phyloP scores from a whole-genome alignment of 805 yeast genomes.

The Metschnikowia proteae region DNA sequence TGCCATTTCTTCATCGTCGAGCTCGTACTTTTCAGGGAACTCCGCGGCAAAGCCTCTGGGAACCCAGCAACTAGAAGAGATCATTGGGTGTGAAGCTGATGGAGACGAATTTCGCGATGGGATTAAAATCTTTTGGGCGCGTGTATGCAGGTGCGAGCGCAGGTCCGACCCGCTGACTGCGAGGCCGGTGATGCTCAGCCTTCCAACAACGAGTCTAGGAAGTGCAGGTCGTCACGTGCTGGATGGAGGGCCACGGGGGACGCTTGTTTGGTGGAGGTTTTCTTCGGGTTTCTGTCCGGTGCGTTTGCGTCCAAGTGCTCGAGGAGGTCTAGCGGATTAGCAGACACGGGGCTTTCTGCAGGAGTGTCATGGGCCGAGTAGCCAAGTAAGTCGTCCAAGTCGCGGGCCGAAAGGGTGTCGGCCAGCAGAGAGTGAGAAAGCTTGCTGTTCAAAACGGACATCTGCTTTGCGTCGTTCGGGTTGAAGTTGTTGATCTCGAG shows the following conservation, averaged over 20 bases:
- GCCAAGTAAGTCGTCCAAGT: slow-evolving; percentile 14
- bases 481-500: slow-evolving; percentile 36
- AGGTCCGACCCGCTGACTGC: no score
- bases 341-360: neutral
- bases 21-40: slow-evolving; percentile 82
- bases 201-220: slow-evolving; percentile 19
- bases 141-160: neutral
- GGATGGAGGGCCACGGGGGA: neutral
- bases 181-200: neutral
- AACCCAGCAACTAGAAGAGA: slow-evolving; percentile 92
- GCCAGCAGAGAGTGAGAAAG: slow-evolving; percentile 8
- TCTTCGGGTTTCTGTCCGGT: no score
- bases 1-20: slow-evolving; percentile 89
- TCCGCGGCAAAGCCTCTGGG: slow-evolving; percentile 95
- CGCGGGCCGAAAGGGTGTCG: slow-evolving; percentile 2
- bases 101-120: slow-evolving; percentile 9
- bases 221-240: slow-evolving; percentile 7
- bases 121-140: slow-evolving; percentile 2
- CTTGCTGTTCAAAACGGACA: slow-evolving; percentile 23
- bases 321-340: neutral
- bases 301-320: neutral
- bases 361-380: neutral
- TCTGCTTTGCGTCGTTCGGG: slow-evolving; percentile 21
- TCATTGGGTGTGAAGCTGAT: slow-evolving; percentile 44
- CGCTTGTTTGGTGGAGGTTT: no score